Base-by-base conservation (phyloP, 495 filamentous ascomycete species). In the Sphaerosporella brunnea region DNA sequence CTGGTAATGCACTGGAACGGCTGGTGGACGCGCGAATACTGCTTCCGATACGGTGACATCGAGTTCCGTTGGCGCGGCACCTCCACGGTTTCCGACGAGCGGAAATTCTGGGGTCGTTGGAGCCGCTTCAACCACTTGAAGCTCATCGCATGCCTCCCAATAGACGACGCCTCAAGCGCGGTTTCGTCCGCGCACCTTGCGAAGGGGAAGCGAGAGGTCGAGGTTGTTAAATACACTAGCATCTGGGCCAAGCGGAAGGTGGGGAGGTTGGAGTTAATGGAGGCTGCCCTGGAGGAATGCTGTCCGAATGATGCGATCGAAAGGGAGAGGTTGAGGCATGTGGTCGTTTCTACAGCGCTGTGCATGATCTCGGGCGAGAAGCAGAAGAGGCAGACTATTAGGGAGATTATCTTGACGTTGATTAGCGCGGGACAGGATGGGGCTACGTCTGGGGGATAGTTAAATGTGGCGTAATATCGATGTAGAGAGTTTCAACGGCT, bases 281-380 rank as follows among this genome's bases (percentile, higher is more conserved):
- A 59, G 26, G 19, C 45, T 34, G 52, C 47, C 20, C 48, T 54
- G 5, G 51, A 45, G 28, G 38, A 51, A 15, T 36, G 15, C 36
- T 43, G 24, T 26, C 23, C 21, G 24, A 20, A 42, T 23, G 40
- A 49, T 11, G 20, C 26, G 10, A 4, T 32, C 2, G 49, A 46
- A 16, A 38, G 13, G 10, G 48, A 59, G 28, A 52, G 52, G 9
- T 38, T 60, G 23, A 56, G 45, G 16, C 45, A 60, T 32, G n/a
- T 60, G 18, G 36, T 47, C 7, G 40, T 60, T 46, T 47, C 52
- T 20, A 52, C 56, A 13, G 52, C 52, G 10, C 23, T 52, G 23
- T 59, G 56, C 23, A 60, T 59, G 56, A 15, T 60, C 20, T 41
- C 47, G 45, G 56, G 28, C 13, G 56, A 59, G 46, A 59, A 59